These are phyloP conservation scores for Pleurotus tuber-regium DNA, from an alignment of 768 basidiomycete species.

Conservation along the genomic window DNA sequence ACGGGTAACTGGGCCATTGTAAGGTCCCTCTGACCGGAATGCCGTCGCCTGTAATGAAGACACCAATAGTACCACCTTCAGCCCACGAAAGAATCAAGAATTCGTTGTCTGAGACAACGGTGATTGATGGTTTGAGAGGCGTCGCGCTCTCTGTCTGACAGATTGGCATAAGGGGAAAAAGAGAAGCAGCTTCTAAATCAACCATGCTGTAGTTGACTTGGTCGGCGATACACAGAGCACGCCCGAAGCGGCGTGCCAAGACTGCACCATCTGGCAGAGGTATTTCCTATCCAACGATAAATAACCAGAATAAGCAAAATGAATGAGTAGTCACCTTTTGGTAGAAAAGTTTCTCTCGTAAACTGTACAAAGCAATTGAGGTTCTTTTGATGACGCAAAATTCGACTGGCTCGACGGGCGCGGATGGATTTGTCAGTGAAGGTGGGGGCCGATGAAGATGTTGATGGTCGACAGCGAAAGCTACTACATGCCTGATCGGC, in stretches of 20 bases:
- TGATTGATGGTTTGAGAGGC: constrained; percentile 65
- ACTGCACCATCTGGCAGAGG: constrained; percentile 58
- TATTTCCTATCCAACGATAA: constrained; percentile 59
- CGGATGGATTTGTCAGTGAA: constrained; percentile 32
- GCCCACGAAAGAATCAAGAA: constrained; percentile 88
- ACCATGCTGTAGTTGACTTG: constrained; percentile 72
- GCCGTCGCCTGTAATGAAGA: constrained; percentile 82
- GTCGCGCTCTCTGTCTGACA: constrained; percentile 57
- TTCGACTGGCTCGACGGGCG: constrained; percentile 52
- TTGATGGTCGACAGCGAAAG: constrained; percentile 81
- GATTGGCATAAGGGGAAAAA: constrained; percentile 75
- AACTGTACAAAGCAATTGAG: constrained; percentile 58
- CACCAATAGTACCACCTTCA: constrained; percentile 74
- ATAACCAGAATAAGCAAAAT: background rate
- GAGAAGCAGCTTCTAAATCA: constrained; percentile 67
- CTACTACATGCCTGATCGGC: constrained; percentile 76
- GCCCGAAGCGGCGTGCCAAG: constrained; percentile 60
- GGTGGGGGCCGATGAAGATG: constrained; percentile 55
- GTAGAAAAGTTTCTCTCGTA: constrained; percentile 64
- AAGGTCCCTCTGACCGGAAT: constrained; percentile 90
- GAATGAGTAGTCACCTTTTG: constrained; percentile 42
- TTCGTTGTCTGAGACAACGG: constrained; percentile 72
- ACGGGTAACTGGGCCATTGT: constrained; percentile 80
- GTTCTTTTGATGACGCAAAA: constrained; percentile 73
- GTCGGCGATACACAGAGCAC: constrained; percentile 73